Evolutionary conservation across 805 yeast genomes (phyloP), one percentile per base, ranked within the genome.

Genomic region (Ogataea degrootiae): DNA sequence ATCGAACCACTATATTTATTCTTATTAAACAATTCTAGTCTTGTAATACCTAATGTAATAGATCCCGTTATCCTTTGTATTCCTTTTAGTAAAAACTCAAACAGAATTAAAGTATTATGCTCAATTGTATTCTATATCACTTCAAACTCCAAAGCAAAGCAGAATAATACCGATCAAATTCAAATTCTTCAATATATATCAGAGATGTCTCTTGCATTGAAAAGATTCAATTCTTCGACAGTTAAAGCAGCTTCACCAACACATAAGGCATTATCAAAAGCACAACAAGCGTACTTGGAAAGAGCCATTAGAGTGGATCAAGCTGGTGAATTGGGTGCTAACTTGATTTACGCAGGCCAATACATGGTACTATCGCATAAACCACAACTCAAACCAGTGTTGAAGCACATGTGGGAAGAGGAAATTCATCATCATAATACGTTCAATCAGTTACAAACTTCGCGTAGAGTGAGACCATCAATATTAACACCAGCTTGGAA

Each of bases 351-450:
- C 65, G 82, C 83, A 50, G 99, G 98, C 8, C 99, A 94, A 66
- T 86, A 84, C 57, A 71, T 78, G 37, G 90, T 90, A 2, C 71
- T 94, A 44, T 79, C 86, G 12, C 75, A 74, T 45, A 75, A 77
- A 55, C 96, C 96, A 1, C 80, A 82, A 48, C 70, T 92, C 48
- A 87, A 82, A 58, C 92, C 95, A 0, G 73, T 90, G 12, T 69
- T 94, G 59, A 79, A 82, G 59, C 97, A 94, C 63, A 94, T 94
- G 99, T 91, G 98, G 98, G 96, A 91, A 34, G 98, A 94, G 66
- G 99, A 94, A 60, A 75, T 92, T 34, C 89, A 84, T 57, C 99
- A 94, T 61, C 96, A 89, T 62, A 69, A 77, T 52, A 87, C 96
- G 0, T 94, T 94, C 70, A 85, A 94, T 63, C 66, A 73, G 2